phyloP scores from a whole-genome alignment of 2,329 filamentous ascomycete species.

The Colletotrichum cordylinicola region DNA sequence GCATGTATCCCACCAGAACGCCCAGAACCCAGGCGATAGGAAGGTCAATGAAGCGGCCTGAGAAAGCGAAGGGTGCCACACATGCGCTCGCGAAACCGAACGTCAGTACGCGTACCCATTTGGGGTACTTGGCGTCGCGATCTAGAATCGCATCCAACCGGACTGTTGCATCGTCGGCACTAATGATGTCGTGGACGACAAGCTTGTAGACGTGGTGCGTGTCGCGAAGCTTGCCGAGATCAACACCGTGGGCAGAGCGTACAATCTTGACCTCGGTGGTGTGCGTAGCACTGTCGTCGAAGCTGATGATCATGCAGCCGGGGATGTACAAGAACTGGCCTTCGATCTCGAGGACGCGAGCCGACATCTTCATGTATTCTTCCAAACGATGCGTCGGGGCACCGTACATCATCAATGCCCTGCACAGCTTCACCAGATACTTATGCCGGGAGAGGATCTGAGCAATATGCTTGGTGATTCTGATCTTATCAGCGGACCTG shows the following conservation, averaged over 20 bases:
- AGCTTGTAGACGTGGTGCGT: constrained; percentile 82
- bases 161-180: constrained; percentile 72
- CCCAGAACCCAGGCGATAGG: constrained; percentile 80
- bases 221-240: constrained; percentile 76
- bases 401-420: constrained; percentile 86
- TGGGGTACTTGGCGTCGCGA: constrained; percentile 47
- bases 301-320: constrained; percentile 93
- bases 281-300: constrained; percentile 76
- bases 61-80: constrained; percentile 83
- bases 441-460: constrained; percentile 79
- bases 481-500: constrained; percentile 33
- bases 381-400: constrained; percentile 91
- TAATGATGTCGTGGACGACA: constrained; percentile 78
- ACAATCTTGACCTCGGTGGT: constrained; percentile 84
- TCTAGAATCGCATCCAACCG: constrained; percentile 62
- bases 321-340: constrained; percentile 90
- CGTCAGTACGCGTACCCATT: constrained; percentile 65
- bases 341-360: constrained; percentile 87
- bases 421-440: constrained; percentile 85
- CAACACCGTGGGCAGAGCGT: constrained; percentile 70
- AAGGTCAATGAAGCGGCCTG: constrained; percentile 77
- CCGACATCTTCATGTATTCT: constrained; percentile 90
- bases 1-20: constrained; percentile 74
- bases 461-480: constrained; percentile 65
- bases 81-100: constrained; percentile 79